Conservation (phyloP, 2,329 filamentous ascomycete species). For the Zasmidium citrigriseum region DNA sequence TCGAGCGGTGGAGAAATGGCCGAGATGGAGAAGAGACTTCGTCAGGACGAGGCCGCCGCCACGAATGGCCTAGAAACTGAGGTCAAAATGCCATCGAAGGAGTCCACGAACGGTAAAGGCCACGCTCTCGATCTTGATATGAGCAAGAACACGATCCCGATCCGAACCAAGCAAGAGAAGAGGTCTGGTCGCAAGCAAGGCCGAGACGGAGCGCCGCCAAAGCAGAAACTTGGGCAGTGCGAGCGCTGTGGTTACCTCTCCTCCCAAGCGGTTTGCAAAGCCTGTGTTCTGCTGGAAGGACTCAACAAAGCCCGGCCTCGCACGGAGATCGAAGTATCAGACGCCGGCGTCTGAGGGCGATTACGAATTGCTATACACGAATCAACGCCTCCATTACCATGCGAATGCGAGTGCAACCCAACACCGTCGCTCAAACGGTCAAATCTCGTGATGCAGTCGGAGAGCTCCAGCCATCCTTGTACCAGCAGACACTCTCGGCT, state of each 20-base stretch:
- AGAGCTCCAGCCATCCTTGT: neutral
- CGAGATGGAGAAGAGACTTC: conserved; percentile 73
- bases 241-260: conserved; percentile 92
- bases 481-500: neutral
- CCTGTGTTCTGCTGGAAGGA: conserved; percentile 84
- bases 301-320: conserved; percentile 72
- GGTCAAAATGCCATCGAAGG: conserved; percentile 45
- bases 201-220: conserved; percentile 37
- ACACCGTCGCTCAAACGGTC: neutral
- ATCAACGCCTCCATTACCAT: too few relatives aligned
- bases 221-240: conserved; percentile 79
- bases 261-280: conserved; percentile 90
- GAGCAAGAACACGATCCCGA: conserved; percentile 22
- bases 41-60: conserved; percentile 62
- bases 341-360: conserved; percentile 11
- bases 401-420: too few relatives aligned
- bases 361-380: neutral
- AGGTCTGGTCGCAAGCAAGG: conserved; percentile 14
- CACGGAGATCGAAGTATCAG: conserved; percentile 37
- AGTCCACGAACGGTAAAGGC: conserved; percentile 4
- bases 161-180: conserved; percentile 38
- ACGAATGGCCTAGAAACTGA: conserved; percentile 63
- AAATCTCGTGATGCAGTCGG: neutral
- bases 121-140: conserved; percentile 6
- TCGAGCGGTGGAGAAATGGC: conserved; percentile 76